Percentiles rank a stretch among this genome's conserved stretches.
phyloP scores from a whole-genome alignment of 805 yeast species.

The Sugiyamaella valdiviana region DNA sequence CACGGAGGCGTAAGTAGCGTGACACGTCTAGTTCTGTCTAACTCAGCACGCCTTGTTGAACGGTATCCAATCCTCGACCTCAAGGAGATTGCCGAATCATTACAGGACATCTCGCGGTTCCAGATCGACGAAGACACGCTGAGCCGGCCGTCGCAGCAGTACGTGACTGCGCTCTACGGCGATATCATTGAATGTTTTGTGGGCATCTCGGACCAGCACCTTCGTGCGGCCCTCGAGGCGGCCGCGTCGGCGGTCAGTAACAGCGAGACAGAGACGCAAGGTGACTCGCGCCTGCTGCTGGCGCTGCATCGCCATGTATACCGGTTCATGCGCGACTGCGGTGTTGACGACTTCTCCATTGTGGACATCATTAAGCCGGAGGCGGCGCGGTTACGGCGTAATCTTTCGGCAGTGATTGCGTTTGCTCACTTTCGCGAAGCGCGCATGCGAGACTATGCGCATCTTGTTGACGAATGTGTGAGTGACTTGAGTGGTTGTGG shows the following conservation, averaged over 20 bases:
- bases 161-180: slow-evolving; percentile 48
- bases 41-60: slow-evolving; percentile 5
- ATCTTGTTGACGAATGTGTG: slow-evolving; percentile 44
- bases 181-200: slow-evolving; percentile 57
- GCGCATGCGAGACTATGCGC: slow-evolving; percentile 62
- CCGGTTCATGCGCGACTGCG: slow-evolving; percentile 63
- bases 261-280: slow-evolving; percentile 38
- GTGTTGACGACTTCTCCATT: slow-evolving; percentile 69
- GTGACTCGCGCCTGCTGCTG: slow-evolving; percentile 33
- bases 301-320: slow-evolving; percentile 55
- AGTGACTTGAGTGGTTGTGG: background rate
- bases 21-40: background rate
- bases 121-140: slow-evolving; percentile 52
- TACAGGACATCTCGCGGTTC: slow-evolving; percentile 37
- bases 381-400: slow-evolving; percentile 52
- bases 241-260: slow-evolving; percentile 35
- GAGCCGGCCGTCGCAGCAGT: slow-evolving; percentile 50
- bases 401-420: slow-evolving; percentile 77
- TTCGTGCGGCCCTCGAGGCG: slow-evolving; percentile 24
- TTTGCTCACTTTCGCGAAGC: slow-evolving; percentile 81
- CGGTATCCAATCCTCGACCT: slow-evolving; percentile 55
- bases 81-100: slow-evolving; percentile 51
- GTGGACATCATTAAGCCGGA: slow-evolving; percentile 76
- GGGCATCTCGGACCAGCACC: slow-evolving; percentile 40
- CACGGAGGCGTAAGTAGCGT: slow-evolving; percentile 7